These are phyloP conservation scores for Mycena galopus DNA, from an alignment of 768 basidiomycete genomes.

Conservation along the genomic window DNA sequence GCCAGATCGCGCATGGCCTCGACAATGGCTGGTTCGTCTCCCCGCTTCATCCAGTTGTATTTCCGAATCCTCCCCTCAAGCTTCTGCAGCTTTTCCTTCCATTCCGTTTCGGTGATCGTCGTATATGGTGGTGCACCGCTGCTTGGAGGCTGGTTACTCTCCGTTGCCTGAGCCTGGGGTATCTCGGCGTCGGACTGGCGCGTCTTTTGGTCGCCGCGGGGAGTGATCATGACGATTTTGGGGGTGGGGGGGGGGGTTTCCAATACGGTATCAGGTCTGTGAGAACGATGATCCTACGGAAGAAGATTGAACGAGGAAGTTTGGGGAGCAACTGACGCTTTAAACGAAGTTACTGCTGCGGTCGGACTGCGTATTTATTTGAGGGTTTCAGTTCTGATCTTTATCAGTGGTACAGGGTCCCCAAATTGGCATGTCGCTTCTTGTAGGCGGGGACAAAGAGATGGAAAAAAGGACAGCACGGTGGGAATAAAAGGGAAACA, in stretches of 20 bases:
- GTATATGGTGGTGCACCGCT: background rate
- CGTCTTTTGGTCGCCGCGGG: background rate
- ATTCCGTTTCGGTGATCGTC: slow-evolving; percentile 26
- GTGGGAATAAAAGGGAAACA: too few relatives aligned
- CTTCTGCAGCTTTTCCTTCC: slow-evolving; percentile 20
- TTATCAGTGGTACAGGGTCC: too few relatives aligned
- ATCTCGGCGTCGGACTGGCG: background rate
- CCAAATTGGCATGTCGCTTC: too few relatives aligned
- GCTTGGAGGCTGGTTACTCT: background rate
- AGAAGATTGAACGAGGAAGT: too few relatives aligned
- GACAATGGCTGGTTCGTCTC: slow-evolving; percentile 23
- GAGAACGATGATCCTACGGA: too few relatives aligned
- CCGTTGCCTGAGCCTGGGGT: background rate
- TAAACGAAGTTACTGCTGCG: too few relatives aligned
- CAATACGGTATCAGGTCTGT: background rate
- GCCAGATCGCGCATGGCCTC: slow-evolving; percentile 31
- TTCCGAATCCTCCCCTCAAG: slow-evolving; percentile 26
- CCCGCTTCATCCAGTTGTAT: slow-evolving; percentile 28
- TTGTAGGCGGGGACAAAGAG: too few relatives aligned
- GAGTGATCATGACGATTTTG: background rate
- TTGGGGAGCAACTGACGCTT: too few relatives aligned
- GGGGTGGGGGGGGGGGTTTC: too few relatives aligned
- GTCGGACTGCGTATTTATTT: too few relatives aligned
- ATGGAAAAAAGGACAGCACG: too few relatives aligned
- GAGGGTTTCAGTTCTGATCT: too few relatives aligned